Base-by-base conservation (phyloP, 2,329 filamentous ascomycete species). In the Phyllosticta citrichinensis region DNA sequence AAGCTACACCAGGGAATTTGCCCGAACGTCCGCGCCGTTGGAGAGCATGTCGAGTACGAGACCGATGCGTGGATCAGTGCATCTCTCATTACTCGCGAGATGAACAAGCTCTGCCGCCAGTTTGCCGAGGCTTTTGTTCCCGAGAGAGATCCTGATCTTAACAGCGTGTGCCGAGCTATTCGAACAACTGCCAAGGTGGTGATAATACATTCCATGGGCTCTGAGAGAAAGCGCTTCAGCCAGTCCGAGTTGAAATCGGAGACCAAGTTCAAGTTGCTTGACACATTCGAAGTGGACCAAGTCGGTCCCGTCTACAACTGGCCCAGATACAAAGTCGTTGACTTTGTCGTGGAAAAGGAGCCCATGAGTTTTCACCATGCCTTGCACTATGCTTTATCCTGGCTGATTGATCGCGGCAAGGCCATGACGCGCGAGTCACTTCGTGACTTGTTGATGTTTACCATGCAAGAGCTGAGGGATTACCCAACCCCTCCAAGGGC, bases 51-150 rank as follows among this genome's bases (percentile, higher is more conserved):
- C 33, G 95, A 99, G 73, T 99, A 97, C 70, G 94, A 99, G 74
- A 95, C 92, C 1, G 95, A 99, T 75, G 89, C 91, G 20, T 99
- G 94, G 94, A 97, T 99, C 58, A 95, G 90, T 62, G 93, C 94
- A 3, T 96, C 92, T 6, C 81, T 97, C 57, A 89, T 99, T 62
- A 97, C 94, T 56, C 84, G 93, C 57, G 93, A 99, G 72, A 93
- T 99, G 72, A 97, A 97, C 71, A 86, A 90, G 59, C 82, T 97
- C 47, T 96, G 93, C 69, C 83, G 92, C 64, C 88, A 94, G 68
- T 87, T 97, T 62, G 87, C 91, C 0, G 89, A 96, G 67, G 87
- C 94, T 0, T 99, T 96, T 79, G 83, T 85, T 56, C 83, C 86
- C 69, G 82, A 82, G 52, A 80, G 82, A 33, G 79, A 82, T n/a